Evolutionary conservation across 208 protist species (phyloP), one percentile per base, ranked within the genome.

Genomic region (Trypanosoma caninum): DNA sequence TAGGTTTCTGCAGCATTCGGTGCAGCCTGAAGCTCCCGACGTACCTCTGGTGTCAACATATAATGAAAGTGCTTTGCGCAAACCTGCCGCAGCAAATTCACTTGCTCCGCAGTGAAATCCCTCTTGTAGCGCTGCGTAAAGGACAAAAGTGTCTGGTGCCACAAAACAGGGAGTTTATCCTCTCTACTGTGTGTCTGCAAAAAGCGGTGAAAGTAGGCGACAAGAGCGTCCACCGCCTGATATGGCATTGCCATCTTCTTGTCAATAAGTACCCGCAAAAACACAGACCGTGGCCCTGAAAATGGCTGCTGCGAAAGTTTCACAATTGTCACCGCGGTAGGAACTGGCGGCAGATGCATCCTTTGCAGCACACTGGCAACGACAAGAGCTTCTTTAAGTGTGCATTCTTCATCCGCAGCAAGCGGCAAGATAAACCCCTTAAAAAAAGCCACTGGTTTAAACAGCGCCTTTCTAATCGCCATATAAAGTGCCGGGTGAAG

Each of bases 401-500:
- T 98, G 73, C 92, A 98, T 63, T 97, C 83, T 48, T 95, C 81
- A 52, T 94, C 86, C 48, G 97, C 89, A 18, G 89, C 94, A 3
- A 99, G 80, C 4, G 99, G 99, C 13, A 99, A 79, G 27, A 99
- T 65, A 50, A 99, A 95, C 8, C 98, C 99, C 62, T 99, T 99
- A 82, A 98, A 99, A 73, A 99, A 99, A 18, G 98, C 98, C 6
- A 94, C 84, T 6, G 98, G 98, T 84, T 99, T 99, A 78, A 97
- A 99, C 14, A 99, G 77, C 8, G 97, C 86, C 81, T 99, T 99
- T 53, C 95, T 93, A 28, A 99, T 81, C 4, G 97, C 91, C 84
- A 96, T 89, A 83, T 99, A 99, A 18, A 99, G 71, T 51, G 99
- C 97, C 23, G 95, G 98, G 86, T 99, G 99, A 53, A 99, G 94